Base-by-base conservation (phyloP, 2,329 filamentous ascomycete species). In the Talaromyces amestolkiae region DNA sequence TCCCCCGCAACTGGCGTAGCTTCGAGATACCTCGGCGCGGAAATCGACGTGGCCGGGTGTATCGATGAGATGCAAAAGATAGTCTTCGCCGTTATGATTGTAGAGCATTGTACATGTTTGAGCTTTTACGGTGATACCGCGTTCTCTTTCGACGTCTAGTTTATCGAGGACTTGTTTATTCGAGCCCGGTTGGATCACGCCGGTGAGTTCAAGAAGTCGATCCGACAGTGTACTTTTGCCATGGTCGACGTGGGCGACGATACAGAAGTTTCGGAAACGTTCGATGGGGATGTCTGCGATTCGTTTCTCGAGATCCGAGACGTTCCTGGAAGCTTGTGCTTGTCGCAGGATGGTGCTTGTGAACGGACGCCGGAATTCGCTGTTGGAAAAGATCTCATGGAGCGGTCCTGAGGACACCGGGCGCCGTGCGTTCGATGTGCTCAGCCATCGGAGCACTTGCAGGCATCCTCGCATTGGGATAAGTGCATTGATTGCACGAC, bases 51-150 rank as follows among this genome's bases (percentile, higher is more conserved):
- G 95, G 33, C 95, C 95, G 0, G 95, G 95, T 0, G 95, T 99
- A 77, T 99, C 95, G 65, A 99, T 93, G 33, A 99, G 85, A 78
- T 99, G 95, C 35, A 99, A 84, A 65, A 99, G 85, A 76, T 98
- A 98, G 77, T 99, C 95, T 37, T 90, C 82, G 17, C 91, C 93
- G 19, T 90, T 82, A 80, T 97, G 84, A 33, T 90, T 92, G 82
- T 97, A 97, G 61, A 99, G 86, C 95, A 99, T 99, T 64, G 90
- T 95, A 79, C 95, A 98, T 65, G 95, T 98, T 82, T 99, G 95
- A 64, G 95, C 95, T 82, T 99, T 99, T 77, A 99, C 95, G 0
- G 95, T 99, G 76, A 99, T 99, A 68, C 95, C 95, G 45, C 95
- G 87, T 79, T 98, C 93, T 61, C 95, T 86, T 81, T 99, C 95